Percentiles rank a stretch among this genome's conserved stretches.
Evolutionary conservation across 148 eudicot genomes (phyloP).

Genomic region (Tetragonia tetragonoides): DNA sequence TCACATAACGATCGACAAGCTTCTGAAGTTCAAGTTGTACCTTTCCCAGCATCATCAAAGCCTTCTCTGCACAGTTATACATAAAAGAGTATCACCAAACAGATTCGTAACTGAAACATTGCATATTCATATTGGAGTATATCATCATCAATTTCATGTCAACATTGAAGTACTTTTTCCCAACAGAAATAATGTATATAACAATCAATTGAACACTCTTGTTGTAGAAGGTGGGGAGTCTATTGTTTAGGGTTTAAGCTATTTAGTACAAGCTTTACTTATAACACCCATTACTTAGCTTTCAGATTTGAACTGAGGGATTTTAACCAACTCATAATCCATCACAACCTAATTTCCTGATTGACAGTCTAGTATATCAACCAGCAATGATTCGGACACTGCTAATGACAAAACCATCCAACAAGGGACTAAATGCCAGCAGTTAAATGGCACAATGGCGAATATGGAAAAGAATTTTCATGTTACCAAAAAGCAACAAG

Average conservation of each 20-base stretch:
- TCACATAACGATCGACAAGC: constrained; percentile 80
- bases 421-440: too few relatives aligned
- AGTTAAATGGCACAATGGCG: too few relatives aligned
- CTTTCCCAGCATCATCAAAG: constrained; percentile 66
- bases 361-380: background rate
- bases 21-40: constrained; percentile 87
- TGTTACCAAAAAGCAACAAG: too few relatives aligned
- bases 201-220: background rate
- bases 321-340: background rate
- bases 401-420: too few relatives aligned
- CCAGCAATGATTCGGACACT: background rate
- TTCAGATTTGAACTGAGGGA: background rate
- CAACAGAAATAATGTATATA: too few relatives aligned
- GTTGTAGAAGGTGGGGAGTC: background rate
- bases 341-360: background rate
- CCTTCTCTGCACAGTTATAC: constrained; percentile 50
- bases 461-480: too few relatives aligned
- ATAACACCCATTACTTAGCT: background rate
- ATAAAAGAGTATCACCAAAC: constrained; percentile 14
- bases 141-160: background rate
- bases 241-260: too few relatives aligned
- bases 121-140: background rate
- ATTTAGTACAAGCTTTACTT: background rate
- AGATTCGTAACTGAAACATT: background rate
- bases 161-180: too few relatives aligned